These are phyloP conservation scores for Dryadomyces quercus-mongolicae DNA, from an alignment of 2,329 filamentous ascomycete species.

Conservation along the genomic window DNA sequence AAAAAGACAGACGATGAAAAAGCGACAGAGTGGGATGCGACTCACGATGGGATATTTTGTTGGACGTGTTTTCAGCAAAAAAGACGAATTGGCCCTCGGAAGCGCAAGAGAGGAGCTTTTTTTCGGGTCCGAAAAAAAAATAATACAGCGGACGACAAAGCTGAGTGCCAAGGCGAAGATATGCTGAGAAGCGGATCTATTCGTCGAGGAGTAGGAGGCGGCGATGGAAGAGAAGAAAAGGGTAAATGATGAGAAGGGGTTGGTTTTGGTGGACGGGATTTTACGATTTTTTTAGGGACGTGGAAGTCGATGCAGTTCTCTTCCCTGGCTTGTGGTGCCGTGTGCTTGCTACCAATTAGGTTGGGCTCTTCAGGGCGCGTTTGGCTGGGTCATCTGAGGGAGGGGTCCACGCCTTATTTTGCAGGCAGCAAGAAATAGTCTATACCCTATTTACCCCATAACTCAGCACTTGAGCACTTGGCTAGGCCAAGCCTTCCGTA, in stretches of 20 bases:
- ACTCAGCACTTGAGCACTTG: too few relatives aligned
- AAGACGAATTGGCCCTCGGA: background rate
- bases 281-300: conserved; percentile 2
- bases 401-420: background rate
- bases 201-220: background rate
- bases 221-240: background rate
- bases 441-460: too few relatives aligned
- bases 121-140: background rate
- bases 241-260: background rate
- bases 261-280: conserved; percentile 1
- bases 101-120: background rate
- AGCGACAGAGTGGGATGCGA: background rate
- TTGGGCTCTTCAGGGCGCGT: background rate
- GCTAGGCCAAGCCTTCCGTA: background rate
- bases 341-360: conserved; percentile 1
- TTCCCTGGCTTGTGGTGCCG: background rate
- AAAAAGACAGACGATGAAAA: background rate
- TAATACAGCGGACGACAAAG: background rate
- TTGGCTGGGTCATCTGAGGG: background rate
- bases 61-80: background rate
- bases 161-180: background rate
- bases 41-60: background rate
- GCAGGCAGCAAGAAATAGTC: background rate
- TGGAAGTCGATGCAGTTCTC: background rate
- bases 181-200: background rate